These are phyloP conservation scores for Trametes villosa DNA, from an alignment of 768 basidiomycete species.

Conservation along the genomic window DNA sequence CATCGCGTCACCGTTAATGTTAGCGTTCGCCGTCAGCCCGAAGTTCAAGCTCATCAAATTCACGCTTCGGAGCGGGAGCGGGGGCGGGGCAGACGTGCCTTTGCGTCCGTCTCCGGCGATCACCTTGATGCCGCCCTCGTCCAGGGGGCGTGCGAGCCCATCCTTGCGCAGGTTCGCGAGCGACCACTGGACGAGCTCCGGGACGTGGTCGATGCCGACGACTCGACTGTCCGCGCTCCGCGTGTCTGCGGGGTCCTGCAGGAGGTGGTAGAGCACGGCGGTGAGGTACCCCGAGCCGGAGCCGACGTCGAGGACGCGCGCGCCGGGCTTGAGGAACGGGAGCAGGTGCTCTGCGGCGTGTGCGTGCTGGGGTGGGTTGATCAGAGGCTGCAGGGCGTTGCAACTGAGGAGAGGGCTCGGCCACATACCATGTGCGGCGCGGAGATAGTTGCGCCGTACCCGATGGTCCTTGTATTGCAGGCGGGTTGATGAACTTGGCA, in stretches of 20 bases:
- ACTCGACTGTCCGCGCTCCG: conserved; percentile 52
- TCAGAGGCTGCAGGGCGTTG: not conserved
- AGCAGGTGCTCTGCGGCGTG: conserved; percentile 82
- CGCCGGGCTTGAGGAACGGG: conserved; percentile 68
- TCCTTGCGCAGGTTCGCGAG: conserved; percentile 68
- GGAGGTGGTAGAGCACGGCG: conserved; percentile 82
- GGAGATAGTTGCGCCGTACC: conserved; percentile 89
- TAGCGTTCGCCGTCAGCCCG: no score
- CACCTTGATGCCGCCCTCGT: conserved; percentile 61
- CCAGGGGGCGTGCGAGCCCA: conserved; percentile 58
- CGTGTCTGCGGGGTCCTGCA: conserved; percentile 36
- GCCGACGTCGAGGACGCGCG: conserved; percentile 86
- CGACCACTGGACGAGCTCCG: conserved; percentile 75
- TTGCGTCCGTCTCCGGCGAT: conserved; percentile 79
- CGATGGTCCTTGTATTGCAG: conserved; percentile 52
- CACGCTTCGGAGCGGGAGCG: no score
- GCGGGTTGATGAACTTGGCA: not conserved
- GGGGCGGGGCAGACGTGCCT: no score
- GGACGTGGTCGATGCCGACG: conserved; percentile 91
- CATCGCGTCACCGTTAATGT: not conserved
- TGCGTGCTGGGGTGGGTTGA: conserved; percentile 61
- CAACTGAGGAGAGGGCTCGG: not conserved
- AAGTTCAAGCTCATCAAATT: not conserved
- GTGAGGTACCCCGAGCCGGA: conserved; percentile 85
- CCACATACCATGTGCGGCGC: conserved; percentile 89